phyloP scores from a whole-genome alignment of 2,329 filamentous ascomycete species.

The Nemania sp. region DNA sequence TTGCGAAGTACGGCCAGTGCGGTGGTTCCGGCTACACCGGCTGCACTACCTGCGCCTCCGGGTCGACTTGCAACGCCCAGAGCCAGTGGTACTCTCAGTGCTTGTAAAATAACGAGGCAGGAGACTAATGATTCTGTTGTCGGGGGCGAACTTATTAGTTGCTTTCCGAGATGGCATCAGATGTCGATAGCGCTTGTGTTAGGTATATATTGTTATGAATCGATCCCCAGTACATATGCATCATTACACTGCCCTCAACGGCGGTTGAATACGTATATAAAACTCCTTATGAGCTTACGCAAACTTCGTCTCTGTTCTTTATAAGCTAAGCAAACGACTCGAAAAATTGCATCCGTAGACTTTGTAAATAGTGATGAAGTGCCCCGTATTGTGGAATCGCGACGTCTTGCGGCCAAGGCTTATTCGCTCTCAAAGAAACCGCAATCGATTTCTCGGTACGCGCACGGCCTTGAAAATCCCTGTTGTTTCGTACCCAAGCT shows the following conservation, averaged over 20 bases:
- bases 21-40: constrained; percentile 17
- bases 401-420: no score
- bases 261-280: not conserved
- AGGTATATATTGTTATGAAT: constrained; percentile 12
- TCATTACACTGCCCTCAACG: not conserved
- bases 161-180: not conserved
- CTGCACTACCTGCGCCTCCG: constrained; percentile 17
- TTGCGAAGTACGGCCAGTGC: constrained; percentile 16
- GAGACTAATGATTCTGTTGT: not conserved
- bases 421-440: no score
- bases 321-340: no score
- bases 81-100: constrained; percentile 25
- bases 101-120: not conserved
- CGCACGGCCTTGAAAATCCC: no score
- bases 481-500: no score
- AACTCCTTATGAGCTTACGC: not conserved
- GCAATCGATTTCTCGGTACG: no score
- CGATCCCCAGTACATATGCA: constrained; percentile 6
- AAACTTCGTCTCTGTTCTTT: no score
- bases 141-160: not conserved
- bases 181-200: not conserved
- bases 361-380: no score
- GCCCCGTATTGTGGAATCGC: no score
- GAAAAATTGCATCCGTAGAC: no score
- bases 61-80: constrained; percentile 13